Evolutionary conservation across 1,139 yeast genomes (phyloP).

Genomic region (Kodamaea ohmeri): DNA sequence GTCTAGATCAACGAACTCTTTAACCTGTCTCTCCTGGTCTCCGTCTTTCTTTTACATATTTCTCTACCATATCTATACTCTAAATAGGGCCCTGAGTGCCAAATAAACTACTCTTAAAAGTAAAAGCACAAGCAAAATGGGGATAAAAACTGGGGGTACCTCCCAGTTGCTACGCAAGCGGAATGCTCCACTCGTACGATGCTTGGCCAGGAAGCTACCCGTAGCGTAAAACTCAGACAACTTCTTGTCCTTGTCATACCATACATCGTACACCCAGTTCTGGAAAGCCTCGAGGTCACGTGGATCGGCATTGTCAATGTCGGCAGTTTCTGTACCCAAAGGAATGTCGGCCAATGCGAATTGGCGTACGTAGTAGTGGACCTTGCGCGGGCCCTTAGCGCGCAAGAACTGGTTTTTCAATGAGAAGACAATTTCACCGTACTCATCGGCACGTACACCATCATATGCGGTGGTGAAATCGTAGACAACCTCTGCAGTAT

Average conservation of each 20-base stretch:
- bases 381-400: constrained; percentile 68
- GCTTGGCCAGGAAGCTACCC: constrained; percentile 47
- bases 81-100: constrained; percentile 1
- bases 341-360: constrained; percentile 65
- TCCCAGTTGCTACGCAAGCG: constrained; percentile 17
- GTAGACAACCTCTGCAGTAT: constrained; percentile 66
- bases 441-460: constrained; percentile 59
- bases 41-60: too few relatives aligned
- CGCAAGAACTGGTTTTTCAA: constrained; percentile 59
- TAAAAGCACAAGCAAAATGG: constrained; percentile 13
- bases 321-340: constrained; percentile 47
- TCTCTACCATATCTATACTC: not conserved
- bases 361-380: constrained; percentile 63
- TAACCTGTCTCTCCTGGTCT: too few relatives aligned
- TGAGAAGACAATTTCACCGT: constrained; percentile 77
- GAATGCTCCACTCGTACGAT: constrained; percentile 14
- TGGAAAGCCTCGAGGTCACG: constrained; percentile 54
- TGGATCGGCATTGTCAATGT: constrained; percentile 44
- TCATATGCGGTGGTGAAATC: constrained; percentile 84
- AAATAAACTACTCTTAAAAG: constrained; percentile 12
- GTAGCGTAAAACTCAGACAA: constrained; percentile 57
- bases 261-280: constrained; percentile 69
- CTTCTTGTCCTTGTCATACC: constrained; percentile 75
- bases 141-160: constrained; percentile 17
- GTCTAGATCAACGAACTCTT: too few relatives aligned